phyloP scores from a whole-genome alignment of 106 monocot genomes.

The Xerophyta viscosa region DNA sequence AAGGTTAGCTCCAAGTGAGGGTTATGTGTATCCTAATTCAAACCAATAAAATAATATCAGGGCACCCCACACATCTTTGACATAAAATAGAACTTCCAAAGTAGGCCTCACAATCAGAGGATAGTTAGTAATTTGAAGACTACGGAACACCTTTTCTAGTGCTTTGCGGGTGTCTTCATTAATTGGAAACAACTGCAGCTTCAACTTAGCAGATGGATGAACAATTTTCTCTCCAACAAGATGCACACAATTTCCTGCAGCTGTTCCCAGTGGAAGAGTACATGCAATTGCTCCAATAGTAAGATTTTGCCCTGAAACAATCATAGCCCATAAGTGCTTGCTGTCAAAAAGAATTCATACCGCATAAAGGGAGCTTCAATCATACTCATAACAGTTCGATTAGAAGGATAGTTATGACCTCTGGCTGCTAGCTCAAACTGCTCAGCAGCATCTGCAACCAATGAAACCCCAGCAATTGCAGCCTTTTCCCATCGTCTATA shows the following conservation, averaged over 20 bases:
- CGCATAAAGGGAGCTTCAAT: too few species aligned
- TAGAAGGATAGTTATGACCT: conserved; percentile 16
- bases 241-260: conserved; percentile 24
- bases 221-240: conserved; percentile 16
- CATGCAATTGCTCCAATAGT: conserved; percentile 2
- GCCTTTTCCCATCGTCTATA: conserved; percentile 96
- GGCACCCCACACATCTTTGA: background rate
- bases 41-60: too few species aligned
- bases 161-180: conserved; percentile 65
- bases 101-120: too few species aligned
- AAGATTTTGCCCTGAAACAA: conserved; percentile 6
- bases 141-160: conserved; percentile 69
- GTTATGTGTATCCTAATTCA: conserved; percentile 66
- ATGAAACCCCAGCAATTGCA: conserved; percentile 91
- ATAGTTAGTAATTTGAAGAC: too few species aligned
- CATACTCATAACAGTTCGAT: conserved; percentile 22
- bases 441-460: conserved; percentile 99
- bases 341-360: conserved; percentile 1
- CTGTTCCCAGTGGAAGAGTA: background rate
- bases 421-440: conserved; percentile 55
- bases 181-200: conserved; percentile 87
- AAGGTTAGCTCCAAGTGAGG: conserved; percentile 91
- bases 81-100: too few species aligned
- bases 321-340: background rate
- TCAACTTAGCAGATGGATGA: conserved; percentile 54